These are phyloP conservation scores for Aureobasidium namibiae DNA, from an alignment of 2,329 filamentous ascomycete genomes.

Conservation along the genomic window DNA sequence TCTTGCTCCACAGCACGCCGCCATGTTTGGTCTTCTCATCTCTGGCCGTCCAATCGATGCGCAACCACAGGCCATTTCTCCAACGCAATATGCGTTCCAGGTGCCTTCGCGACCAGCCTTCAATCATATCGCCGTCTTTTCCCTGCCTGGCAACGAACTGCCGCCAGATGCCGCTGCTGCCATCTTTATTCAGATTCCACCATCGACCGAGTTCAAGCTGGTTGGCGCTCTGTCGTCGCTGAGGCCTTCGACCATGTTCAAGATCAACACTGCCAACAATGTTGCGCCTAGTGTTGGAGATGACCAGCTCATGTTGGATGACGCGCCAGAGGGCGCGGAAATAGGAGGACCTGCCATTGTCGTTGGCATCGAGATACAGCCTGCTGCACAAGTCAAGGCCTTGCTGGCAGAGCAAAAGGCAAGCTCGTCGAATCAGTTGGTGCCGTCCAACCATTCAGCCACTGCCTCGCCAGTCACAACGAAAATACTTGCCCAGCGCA, in stretches of 20 bases:
- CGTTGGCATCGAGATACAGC: conserved; percentile 76
- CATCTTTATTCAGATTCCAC: conserved; percentile 75
- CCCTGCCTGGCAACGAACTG: conserved; percentile 68
- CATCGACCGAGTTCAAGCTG: conserved; percentile 60
- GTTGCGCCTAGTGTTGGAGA: conserved; percentile 35
- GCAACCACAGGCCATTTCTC: conserved; percentile 45
- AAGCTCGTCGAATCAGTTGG: conserved; percentile 16
- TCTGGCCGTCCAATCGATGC: conserved; percentile 54
- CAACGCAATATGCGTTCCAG: conserved; percentile 54
- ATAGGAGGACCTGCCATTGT: conserved; percentile 44
- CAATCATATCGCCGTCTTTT: conserved; percentile 76
- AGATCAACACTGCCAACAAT: conserved; percentile 43
- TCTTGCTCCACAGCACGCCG: conserved; percentile 4
- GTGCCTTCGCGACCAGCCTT: conserved; percentile 56
- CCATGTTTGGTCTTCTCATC: conserved; percentile 55
- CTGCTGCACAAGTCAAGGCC: conserved; percentile 60
- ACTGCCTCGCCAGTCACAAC: conserved; percentile 46
- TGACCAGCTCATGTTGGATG: conserved; percentile 42
- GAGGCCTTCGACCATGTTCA: conserved; percentile 89
- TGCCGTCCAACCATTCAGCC: conserved; percentile 21
- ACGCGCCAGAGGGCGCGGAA: conserved; percentile 15
- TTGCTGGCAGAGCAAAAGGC: conserved; percentile 55
- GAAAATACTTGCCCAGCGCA: conserved; percentile 75
- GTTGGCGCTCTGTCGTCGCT: conserved; percentile 83
- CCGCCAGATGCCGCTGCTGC: conserved; percentile 73